Evolutionary conservation across 2,329 filamentous ascomycete genomes (phyloP), one percentile per base, ranked within the genome.

Genomic region (Myriangium duriaei): DNA sequence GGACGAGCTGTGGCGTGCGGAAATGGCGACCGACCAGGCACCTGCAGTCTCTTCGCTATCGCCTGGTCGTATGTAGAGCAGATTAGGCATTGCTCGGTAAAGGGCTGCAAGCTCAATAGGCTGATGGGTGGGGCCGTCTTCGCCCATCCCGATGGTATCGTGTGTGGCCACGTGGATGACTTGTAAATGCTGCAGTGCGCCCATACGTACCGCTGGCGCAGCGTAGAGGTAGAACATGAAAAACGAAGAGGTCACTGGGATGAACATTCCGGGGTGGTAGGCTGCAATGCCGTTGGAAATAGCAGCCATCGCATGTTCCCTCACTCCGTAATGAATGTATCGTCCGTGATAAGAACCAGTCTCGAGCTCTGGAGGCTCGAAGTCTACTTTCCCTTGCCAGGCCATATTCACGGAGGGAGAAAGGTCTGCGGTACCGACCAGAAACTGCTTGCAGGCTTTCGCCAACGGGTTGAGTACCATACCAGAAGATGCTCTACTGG

Each of bases 191-290:
- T 71, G 66, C 1, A 75, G 59, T 3, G 72, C 72, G 5, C 71
- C 71, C 72, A 77, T 76, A 11, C 74, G 68, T 2, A 76, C 64
- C 5, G 64, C 72, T 0, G 71, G 67, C 1, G 73, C 72, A 7
- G 71, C 71, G 41, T 71, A 69, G 4, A 69, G 55, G 46, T 76
- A 76, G 53, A 76, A 76, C 69, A 77, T 76, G 59, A 76, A 75
- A 56, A 76, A 77, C 4, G 63, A 65, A 0, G 68, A 68, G 1
- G 72, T 77, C 24, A 76, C 56, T 0, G 72, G 72, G 5, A 77
- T 55, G 45, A 76, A 65, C 0, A 71, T 72, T 15, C 63, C 67
- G 24, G 62, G 67, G 41, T 61, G 59, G 42, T 63, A 78, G 1
- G 74, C 74, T 0, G 74, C 72, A 3, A 79, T 54, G 3, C 74